phyloP scores from a whole-genome alignment of 2,329 filamentous ascomycete species.

The Lecanoromycetidae sp. region DNA sequence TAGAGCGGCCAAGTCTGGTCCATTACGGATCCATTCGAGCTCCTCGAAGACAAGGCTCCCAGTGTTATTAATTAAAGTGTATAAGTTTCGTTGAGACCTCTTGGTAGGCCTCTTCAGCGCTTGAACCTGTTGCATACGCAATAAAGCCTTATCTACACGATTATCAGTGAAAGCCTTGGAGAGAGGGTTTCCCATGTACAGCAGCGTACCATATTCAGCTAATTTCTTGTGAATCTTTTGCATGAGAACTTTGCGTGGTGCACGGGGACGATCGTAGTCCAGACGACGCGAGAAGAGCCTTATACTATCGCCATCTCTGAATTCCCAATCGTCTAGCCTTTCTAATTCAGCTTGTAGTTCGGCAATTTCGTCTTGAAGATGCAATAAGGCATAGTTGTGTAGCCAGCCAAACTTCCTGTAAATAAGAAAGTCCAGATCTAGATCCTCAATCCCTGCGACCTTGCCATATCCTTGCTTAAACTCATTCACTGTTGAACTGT shows the following conservation, averaged over 20 bases:
- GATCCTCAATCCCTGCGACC: slow-evolving; percentile 4
- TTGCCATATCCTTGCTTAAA: neutral
- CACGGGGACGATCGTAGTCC: no score
- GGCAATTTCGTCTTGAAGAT: slow-evolving; percentile 6
- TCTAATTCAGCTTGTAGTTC: slow-evolving; percentile 1
- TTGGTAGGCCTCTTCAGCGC: slow-evolving; percentile 7
- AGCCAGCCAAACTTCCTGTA: slow-evolving; percentile 9
- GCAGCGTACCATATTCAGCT: slow-evolving; percentile 9
- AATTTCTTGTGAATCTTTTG: slow-evolving; percentile 7
- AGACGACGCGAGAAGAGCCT: no score
- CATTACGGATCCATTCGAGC: neutral
- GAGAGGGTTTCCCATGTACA: no score
- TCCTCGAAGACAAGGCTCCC: neutral
- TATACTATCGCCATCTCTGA: neutral
- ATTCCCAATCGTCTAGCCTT: neutral
- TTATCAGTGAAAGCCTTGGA: neutral
- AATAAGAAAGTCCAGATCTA: slow-evolving; percentile 1
- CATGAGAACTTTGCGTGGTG: neutral
- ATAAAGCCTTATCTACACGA: slow-evolving; percentile 8
- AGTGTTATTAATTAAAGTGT: neutral
- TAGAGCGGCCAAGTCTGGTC: slow-evolving; percentile 8
- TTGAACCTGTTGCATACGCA: slow-evolving; percentile 1
- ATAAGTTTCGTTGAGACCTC: slow-evolving; percentile 7
- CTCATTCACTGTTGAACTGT: neutral
- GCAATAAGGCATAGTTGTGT: slow-evolving; percentile 2